Evolutionary conservation across 345 rosid genomes (phyloP), one percentile per base, ranked within the genome.

Genomic region (Trapa incisa): DNA sequence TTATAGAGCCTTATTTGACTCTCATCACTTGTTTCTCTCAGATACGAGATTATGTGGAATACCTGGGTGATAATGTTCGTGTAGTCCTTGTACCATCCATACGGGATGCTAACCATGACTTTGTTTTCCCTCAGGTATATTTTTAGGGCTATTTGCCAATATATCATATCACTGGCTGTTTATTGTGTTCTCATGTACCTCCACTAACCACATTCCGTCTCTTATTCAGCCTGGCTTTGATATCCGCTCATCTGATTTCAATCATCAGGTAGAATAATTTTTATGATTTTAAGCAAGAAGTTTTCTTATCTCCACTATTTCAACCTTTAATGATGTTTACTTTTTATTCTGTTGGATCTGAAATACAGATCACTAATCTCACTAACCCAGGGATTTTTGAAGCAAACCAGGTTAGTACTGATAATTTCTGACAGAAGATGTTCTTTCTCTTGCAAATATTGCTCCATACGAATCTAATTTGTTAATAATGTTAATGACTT

Each of bases 101-200:
- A 35, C 84, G 96, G 37, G 99, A 94, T 74, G 96, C 97, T 68
- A 81, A 86, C 82, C 97, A 94, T 75, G 96, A 89, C 75, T 84
- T 82, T 64, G 85, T 94, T 78, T 94, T 87, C 83, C 99, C 97
- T 66, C 99, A 93, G 98, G 97, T 92, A 68, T 82, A 35, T 58
- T 4, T 58, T 37, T 58, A 58, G 16, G 16, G 15, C 35, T 41
- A 63, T 35, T 37, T 68, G 22, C n/a, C 47, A 17, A 47, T 56
- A 8, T 37, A 6, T n/a, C 63, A n/a, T 15, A 41, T 57, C 48
- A n/a, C 43, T 37, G 61, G 48, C 41, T 29, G 45, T 36, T 35
- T 61, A 11, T 35, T 33, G 29, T 52, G 60, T 36, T 48, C 64
- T 65, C 70, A 42, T 15, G 29, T 37, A 53, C 43, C 41, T 33